A percentile compares a stretch with the other conserved stretches of the same genome.
phyloP scores from a whole-genome alignment of 176 grass and related monocot species.

The Oryza punctata region DNA sequence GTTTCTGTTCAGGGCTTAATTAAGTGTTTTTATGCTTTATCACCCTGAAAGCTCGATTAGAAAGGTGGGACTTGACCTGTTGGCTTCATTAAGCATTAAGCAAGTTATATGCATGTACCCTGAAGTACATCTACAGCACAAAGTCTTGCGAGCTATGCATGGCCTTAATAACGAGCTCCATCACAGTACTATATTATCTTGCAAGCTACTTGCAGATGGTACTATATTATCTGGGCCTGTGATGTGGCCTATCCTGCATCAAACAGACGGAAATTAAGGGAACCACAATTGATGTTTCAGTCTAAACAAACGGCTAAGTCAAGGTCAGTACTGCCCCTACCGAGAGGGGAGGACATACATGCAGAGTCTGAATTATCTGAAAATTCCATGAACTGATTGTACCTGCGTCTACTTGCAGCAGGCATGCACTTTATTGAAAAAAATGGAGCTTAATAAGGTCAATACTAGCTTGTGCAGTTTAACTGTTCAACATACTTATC shows the following conservation, averaged over 20 bases:
- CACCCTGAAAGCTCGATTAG: too few relatives aligned
- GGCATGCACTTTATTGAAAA: neutral
- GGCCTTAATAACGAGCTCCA: too few relatives aligned
- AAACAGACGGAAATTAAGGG: neutral
- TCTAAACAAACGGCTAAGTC: conserved; percentile 8
- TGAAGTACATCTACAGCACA: neutral
- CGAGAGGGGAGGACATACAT: neutral
- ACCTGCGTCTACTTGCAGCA: neutral
- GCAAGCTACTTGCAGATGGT: neutral
- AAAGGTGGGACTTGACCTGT: too few relatives aligned
- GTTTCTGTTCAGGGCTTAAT: too few relatives aligned
- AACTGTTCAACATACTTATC: neutral
- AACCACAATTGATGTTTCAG: conserved; percentile 23
- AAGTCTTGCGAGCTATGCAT: neutral
- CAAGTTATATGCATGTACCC: neutral
- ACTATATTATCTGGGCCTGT: neutral
- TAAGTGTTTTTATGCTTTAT: too few relatives aligned
- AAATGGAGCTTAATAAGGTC: neutral
- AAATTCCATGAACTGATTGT: neutral
- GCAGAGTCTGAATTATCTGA: neutral
- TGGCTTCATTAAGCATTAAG: neutral
- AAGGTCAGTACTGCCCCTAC: neutral
- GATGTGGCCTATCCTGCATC: neutral
- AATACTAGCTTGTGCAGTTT: neutral
- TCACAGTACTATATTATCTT: too few relatives aligned